Percentiles rank a stretch among this genome's conserved stretches.
These are phyloP conservation scores for Suillus bovinus DNA, from an alignment of 768 basidiomycete species.

Conservation along the genomic window DNA sequence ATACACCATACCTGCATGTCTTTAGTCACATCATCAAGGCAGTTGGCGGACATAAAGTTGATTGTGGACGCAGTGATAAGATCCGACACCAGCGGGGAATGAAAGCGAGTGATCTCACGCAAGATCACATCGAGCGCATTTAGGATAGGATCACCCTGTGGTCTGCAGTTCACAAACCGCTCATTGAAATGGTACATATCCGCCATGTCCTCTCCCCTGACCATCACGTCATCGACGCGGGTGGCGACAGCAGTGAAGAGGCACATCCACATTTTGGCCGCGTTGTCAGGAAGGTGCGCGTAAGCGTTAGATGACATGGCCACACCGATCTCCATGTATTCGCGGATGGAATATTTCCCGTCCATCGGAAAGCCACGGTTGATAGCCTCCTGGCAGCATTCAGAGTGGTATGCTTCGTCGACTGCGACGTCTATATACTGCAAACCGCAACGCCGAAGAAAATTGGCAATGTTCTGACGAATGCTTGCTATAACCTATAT, in stretches of 20 bases:
- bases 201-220: slow-evolving; percentile 15
- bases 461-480: neutral
- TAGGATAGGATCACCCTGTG: slow-evolving; percentile 30
- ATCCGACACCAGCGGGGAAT: too few relatives aligned
- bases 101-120: too few relatives aligned
- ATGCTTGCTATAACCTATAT: neutral
- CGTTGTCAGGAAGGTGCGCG: neutral
- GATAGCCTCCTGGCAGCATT: slow-evolving; percentile 19
- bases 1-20: too few relatives aligned
- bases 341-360: slow-evolving; percentile 16
- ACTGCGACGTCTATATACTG: neutral
- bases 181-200: slow-evolving; percentile 30
- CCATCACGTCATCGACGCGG: neutral
- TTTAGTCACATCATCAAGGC: too few relatives aligned
- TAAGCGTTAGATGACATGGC: neutral
- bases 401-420: neutral
- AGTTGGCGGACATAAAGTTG: too few relatives aligned
- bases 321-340: slow-evolving; percentile 29
- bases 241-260: neutral
- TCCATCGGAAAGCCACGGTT: slow-evolving; percentile 21
- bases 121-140: slow-evolving; percentile 26
- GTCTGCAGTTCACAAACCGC: slow-evolving; percentile 22
- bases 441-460: neutral
- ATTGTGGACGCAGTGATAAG: too few relatives aligned
- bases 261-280: neutral